phyloP scores from a whole-genome alignment of 106 monocot species.

The Vanilla planifolia region DNA sequence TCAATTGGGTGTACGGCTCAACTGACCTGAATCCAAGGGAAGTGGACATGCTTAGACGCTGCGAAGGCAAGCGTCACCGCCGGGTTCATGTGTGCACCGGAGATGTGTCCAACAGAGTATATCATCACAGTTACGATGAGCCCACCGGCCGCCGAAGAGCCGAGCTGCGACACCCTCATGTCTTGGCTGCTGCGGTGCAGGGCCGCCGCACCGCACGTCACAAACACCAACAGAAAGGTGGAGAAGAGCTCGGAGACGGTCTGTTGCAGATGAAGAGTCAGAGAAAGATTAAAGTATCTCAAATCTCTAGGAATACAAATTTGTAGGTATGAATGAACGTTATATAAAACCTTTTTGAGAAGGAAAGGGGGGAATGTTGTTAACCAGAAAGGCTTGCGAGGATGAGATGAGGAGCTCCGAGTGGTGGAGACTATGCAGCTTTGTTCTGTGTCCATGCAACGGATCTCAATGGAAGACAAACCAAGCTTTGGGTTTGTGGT shows the following conservation, averaged over 20 bases:
- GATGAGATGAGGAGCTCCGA: too few species aligned
- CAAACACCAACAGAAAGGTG: conserved; percentile 56
- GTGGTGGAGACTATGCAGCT: background rate
- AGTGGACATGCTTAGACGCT: conserved; percentile 22
- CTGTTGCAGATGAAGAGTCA: conserved; percentile 7
- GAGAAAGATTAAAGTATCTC: background rate
- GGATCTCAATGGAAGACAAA: conserved; percentile 20
- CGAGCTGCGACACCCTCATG: conserved; percentile 29
- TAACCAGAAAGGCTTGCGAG: too few species aligned
- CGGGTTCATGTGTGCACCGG: conserved; percentile 26
- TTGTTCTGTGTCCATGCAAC: conserved; percentile 15
- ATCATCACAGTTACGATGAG: conserved; percentile 63
- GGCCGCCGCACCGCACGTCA: conserved; percentile 48
- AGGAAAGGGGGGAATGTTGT: conserved; percentile 28
- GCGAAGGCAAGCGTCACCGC: conserved; percentile 66
- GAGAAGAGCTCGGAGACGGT: conserved; percentile 41
- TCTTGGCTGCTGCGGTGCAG: conserved; percentile 20
- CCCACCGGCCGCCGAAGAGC: conserved; percentile 48
- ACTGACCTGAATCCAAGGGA: conserved; percentile 65
- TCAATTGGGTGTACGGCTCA: background rate
- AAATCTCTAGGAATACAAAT: background rate
- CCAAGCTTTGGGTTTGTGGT: conserved; percentile 3
- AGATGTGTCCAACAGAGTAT: conserved; percentile 9
- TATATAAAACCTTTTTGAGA: conserved; percentile 22
- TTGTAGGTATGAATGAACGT: background rate